Evolutionary conservation across 1,284 basidiomycete genomes (phyloP).

Genomic region (Cystobasidium sp.): DNA sequence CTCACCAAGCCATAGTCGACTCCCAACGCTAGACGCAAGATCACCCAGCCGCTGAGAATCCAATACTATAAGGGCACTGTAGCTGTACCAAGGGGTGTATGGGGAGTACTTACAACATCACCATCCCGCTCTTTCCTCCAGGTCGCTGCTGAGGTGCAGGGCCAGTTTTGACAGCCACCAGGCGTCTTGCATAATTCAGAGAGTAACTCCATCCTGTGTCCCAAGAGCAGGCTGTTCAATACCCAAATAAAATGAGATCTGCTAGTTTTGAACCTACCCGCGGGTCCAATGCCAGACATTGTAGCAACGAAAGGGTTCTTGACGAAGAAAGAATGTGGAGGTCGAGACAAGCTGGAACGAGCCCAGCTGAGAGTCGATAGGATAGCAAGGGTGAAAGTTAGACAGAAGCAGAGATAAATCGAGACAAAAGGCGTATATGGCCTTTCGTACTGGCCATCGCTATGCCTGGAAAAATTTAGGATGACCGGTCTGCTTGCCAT

Average conservation of each 20-base stretch:
- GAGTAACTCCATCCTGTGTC: constrained; percentile 24
- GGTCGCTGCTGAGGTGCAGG: constrained; percentile 14
- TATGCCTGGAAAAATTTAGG: not conserved
- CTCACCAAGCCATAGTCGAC: constrained; percentile 36
- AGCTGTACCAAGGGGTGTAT: not conserved
- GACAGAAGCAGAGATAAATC: too few species aligned
- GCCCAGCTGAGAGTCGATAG: too few species aligned
- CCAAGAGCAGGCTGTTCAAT: not conserved
- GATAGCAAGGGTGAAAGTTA: too few species aligned
- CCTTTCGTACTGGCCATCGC: not conserved
- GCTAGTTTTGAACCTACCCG: constrained; percentile 2
- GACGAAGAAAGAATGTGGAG: constrained; percentile 1
- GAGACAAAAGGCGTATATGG: too few species aligned
- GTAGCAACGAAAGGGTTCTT: not conserved
- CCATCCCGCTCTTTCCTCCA: constrained; percentile 19
- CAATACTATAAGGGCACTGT: not conserved
- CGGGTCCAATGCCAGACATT: constrained; percentile 39
- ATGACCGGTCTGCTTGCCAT: not conserved
- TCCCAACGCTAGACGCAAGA: constrained; percentile 26
- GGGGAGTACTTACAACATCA: constrained; percentile 10
- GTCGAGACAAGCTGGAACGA: not conserved
- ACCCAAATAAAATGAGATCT: not conserved
- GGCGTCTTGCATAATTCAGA: constrained; percentile 31
- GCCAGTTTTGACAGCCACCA: constrained; percentile 7
- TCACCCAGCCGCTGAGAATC: constrained; percentile 23